phyloP scores from a whole-genome alignment of 345 rosid species.

The Erucastrum elatum region DNA sequence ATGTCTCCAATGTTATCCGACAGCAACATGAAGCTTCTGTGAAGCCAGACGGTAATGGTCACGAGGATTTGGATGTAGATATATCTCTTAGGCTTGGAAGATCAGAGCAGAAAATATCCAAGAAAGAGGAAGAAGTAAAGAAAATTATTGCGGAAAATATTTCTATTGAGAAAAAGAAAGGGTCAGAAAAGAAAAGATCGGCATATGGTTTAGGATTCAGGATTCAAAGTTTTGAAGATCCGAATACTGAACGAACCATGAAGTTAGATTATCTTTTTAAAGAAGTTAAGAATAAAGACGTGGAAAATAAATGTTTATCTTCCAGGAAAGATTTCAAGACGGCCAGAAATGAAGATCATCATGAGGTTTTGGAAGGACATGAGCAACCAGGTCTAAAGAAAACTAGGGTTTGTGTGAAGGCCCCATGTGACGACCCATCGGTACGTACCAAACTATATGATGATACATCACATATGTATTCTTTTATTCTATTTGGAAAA shows the following conservation, averaged over 20 bases:
- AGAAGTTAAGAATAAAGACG: conserved; percentile 34
- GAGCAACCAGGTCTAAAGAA: conserved; percentile 56
- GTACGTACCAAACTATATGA: conserved; percentile 39
- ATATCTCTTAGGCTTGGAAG: conserved; percentile 54
- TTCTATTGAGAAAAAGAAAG: background rate
- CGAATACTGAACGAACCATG: conserved; percentile 24
- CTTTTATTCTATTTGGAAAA: background rate
- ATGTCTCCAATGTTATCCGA: conserved; percentile 35
- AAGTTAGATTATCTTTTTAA: conserved; percentile 24
- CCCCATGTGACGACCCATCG: conserved; percentile 74
- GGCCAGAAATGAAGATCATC: conserved; percentile 40
- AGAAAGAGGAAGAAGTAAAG: background rate
- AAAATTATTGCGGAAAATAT: background rate
- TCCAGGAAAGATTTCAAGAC: conserved; percentile 49
- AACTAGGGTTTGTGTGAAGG: conserved; percentile 86
- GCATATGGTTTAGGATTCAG: conserved; percentile 42
- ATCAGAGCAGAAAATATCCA: conserved; percentile 10
- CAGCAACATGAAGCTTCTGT: conserved; percentile 36
- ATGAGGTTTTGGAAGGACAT: conserved; percentile 43
- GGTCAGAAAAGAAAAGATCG: conserved; percentile 18
- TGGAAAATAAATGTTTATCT: conserved; percentile 39
- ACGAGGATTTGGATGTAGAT: conserved; percentile 32
- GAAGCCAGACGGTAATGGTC: conserved; percentile 47
- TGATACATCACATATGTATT: background rate
- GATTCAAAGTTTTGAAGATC: conserved; percentile 34